These are phyloP conservation scores for Nicotiana tomentosiformis DNA, from an alignment of 257 asterid species.

Conservation along the genomic window DNA sequence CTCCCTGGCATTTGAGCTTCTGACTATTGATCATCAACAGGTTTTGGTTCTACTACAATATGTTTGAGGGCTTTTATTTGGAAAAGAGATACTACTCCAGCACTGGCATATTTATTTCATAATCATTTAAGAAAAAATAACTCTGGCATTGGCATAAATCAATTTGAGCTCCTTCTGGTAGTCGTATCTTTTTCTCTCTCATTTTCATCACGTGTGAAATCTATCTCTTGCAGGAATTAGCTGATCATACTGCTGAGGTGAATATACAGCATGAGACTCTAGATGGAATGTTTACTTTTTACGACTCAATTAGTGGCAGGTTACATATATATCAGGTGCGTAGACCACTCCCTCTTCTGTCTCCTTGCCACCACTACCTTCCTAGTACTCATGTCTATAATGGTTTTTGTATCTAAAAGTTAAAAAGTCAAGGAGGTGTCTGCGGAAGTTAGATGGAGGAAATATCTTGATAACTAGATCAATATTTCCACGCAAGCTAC, in stretches of 20 bases:
- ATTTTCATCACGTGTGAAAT: not conserved
- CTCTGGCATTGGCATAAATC: not conserved
- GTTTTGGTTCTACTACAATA: not conserved
- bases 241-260: slow-evolving; percentile 64
- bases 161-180: not conserved
- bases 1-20: not conserved
- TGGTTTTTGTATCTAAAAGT: not conserved
- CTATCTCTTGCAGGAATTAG: slow-evolving; percentile 50
- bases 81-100: not conserved
- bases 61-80: not conserved
- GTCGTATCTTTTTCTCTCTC: not conserved
- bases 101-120: not conserved
- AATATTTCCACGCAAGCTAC: not conserved
- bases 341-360: slow-evolving; percentile 1
- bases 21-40: not conserved
- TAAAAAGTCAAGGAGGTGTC: not conserved
- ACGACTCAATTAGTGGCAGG: slow-evolving; percentile 64
- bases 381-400: not conserved
- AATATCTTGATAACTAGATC: not conserved
- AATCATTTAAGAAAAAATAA: not conserved
- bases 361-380: not conserved
- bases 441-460: not conserved
- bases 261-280: slow-evolving; percentile 71
- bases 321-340: slow-evolving; percentile 80
- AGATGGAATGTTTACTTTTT: slow-evolving; percentile 80